These are phyloP conservation scores for Phytophthora sojae DNA, from an alignment of 352 stramenopile genomes.

Conservation along the genomic window DNA sequence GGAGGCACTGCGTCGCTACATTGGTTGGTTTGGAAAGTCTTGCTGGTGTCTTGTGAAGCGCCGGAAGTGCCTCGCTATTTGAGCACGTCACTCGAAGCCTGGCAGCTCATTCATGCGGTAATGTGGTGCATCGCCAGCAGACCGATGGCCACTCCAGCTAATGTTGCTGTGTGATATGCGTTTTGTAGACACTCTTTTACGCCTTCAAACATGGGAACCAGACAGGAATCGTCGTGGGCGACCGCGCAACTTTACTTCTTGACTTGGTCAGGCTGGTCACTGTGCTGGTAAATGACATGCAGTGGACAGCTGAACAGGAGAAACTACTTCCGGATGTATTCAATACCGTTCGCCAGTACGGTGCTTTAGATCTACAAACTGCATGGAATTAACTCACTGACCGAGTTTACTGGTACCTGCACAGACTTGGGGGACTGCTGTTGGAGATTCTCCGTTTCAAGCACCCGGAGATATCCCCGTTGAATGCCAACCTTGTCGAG, in stretches of 20 bases:
- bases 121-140: background rate
- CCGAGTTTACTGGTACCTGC: background rate
- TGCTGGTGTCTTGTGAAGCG: conserved; percentile 63
- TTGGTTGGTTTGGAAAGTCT: conserved; percentile 64
- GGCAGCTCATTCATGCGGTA: conserved; percentile 58
- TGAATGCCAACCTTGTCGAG: conserved; percentile 44
- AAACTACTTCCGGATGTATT: conserved; percentile 37
- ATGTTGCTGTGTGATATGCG: background rate
- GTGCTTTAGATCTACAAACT: background rate
- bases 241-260: conserved; percentile 45
- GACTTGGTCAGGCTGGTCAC: conserved; percentile 69
- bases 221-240: conserved; percentile 19
- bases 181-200: conserved; percentile 56
- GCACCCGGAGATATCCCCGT: conserved; percentile 37
- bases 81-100: conserved; percentile 39
- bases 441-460: conserved; percentile 49
- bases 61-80: conserved; percentile 38
- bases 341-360: conserved; percentile 34
- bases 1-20: conserved; percentile 47
- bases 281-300: conserved; percentile 65
- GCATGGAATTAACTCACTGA: background rate
- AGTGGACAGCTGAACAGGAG: conserved; percentile 51
- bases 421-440: conserved; percentile 56
- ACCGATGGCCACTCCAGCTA: background rate
- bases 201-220: conserved; percentile 29